Evolutionary conservation across 805 yeast genomes (phyloP).

Genomic region (Metschnikowia matae): DNA sequence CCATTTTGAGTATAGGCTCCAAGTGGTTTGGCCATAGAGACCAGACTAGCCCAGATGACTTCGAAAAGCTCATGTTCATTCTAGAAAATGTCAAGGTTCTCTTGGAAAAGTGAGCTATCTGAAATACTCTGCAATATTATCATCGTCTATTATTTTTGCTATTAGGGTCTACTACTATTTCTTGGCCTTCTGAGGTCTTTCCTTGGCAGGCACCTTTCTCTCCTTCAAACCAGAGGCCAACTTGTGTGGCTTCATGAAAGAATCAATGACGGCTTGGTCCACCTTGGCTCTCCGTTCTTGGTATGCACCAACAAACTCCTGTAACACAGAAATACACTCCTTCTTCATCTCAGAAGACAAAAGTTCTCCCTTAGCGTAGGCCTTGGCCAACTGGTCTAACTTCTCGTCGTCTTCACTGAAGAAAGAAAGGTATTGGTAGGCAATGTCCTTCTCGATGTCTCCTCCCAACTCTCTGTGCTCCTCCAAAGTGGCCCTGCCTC

Average conservation of each 20-base stretch:
- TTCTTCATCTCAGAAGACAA: slow-evolving; percentile 93
- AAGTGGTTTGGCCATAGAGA: slow-evolving; percentile 43
- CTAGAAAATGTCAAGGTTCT: slow-evolving; percentile 24
- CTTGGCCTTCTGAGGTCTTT: slow-evolving; percentile 42
- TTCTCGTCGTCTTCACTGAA: slow-evolving; percentile 86
- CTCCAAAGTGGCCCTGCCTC: slow-evolving; percentile 83
- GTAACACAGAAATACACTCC: slow-evolving; percentile 74
- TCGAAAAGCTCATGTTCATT: slow-evolving; percentile 43
- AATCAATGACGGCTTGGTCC: slow-evolving; percentile 54
- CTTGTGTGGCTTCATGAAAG: slow-evolving; percentile 82
- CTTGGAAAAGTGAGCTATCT: neutral
- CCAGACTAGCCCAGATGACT: slow-evolving; percentile 31
- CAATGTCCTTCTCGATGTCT: slow-evolving; percentile 91
- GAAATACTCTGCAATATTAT: neutral
- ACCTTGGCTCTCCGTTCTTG: slow-evolving; percentile 73
- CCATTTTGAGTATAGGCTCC: slow-evolving; percentile 44
- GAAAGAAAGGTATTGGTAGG: slow-evolving; percentile 88
- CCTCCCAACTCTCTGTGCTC: slow-evolving; percentile 92
- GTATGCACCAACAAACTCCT: slow-evolving; percentile 73
- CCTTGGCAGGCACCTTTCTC: slow-evolving; percentile 69
- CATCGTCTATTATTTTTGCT: neutral
- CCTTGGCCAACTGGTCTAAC: slow-evolving; percentile 54
- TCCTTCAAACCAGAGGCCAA: slow-evolving; percentile 70
- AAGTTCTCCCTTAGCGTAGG: slow-evolving; percentile 74
- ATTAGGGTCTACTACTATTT: slow-evolving; percentile 8